These are phyloP conservation scores for Colletotrichum spinosum DNA, from an alignment of 2,329 filamentous ascomycete species.

Conservation along the genomic window DNA sequence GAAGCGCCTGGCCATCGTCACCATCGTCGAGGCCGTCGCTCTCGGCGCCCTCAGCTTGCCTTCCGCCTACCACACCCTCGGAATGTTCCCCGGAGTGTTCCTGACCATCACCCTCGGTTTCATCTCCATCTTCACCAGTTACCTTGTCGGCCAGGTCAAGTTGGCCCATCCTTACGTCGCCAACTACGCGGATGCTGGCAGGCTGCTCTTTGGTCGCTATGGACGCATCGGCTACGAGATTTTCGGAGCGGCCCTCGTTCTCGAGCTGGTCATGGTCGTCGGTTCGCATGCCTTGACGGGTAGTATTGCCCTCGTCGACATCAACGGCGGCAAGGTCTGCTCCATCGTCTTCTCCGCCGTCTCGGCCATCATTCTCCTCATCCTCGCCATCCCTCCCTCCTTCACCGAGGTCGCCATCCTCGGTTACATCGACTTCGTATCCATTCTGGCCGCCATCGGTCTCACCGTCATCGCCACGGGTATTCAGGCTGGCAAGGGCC, in stretches of 20 bases:
- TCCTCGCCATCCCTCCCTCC: slow-evolving; percentile 59
- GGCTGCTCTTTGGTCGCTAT: slow-evolving; percentile 62
- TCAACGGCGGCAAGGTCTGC: slow-evolving; percentile 67
- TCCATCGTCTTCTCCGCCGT: slow-evolving; percentile 58
- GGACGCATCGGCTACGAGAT: slow-evolving; percentile 70
- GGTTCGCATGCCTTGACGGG: slow-evolving; percentile 80
- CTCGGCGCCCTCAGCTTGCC: slow-evolving; percentile 65
- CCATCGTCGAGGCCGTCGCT: slow-evolving; percentile 68
- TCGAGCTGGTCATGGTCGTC: slow-evolving; percentile 77
- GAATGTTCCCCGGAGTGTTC: slow-evolving; percentile 63
- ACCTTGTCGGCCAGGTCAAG: slow-evolving; percentile 62
- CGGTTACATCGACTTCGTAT: slow-evolving; percentile 68
- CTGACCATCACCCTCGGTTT: slow-evolving; percentile 56
- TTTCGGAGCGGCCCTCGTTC: slow-evolving; percentile 68
- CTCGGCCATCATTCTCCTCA: slow-evolving; percentile 58
- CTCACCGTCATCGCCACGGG: slow-evolving; percentile 48
- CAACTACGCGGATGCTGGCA: slow-evolving; percentile 77
- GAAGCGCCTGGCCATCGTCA: slow-evolving; percentile 66
- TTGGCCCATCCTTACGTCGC: slow-evolving; percentile 66
- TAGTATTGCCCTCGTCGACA: slow-evolving; percentile 73
- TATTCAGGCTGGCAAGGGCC: slow-evolving; percentile 45
- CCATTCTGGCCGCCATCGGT: slow-evolving; percentile 68
- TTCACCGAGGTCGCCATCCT: slow-evolving; percentile 63
- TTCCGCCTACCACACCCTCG: slow-evolving; percentile 62
- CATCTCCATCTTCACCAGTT: slow-evolving; percentile 60